These are phyloP conservation scores for Eimeria praecox DNA, from an alignment of 169 alveolate species.

Conservation along the genomic window DNA sequence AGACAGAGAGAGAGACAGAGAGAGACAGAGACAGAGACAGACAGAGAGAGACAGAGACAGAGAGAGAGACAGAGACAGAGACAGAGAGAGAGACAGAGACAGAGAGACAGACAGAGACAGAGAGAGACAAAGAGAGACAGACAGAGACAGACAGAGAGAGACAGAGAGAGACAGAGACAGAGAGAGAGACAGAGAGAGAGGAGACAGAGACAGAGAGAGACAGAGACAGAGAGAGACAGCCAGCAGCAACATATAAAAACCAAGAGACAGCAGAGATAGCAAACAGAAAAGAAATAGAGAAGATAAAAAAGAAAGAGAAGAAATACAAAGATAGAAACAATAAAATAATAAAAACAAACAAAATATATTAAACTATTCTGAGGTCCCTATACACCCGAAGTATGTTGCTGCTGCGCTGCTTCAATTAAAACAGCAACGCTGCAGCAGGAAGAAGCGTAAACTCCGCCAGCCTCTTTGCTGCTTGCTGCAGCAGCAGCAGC, in stretches of 20 bases:
- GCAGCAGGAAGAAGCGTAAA: neutral
- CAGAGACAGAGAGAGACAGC: neutral
- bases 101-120: slow-evolving; percentile 7
- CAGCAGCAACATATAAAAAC: neutral
- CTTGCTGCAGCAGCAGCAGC: slow-evolving; percentile 8
- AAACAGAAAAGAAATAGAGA: neutral
- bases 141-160: neutral
- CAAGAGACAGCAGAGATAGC: no score
- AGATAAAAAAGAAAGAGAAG: neutral
- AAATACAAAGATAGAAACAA: neutral
- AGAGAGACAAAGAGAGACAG: neutral
- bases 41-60: no score
- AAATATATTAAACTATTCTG: no score
- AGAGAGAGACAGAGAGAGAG: neutral
- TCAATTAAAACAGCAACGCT: no score
- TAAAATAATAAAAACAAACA: no score
- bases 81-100: neutral
- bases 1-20: no score
- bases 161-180: neutral
- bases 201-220: neutral
- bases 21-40: no score
- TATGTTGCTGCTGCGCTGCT: no score
- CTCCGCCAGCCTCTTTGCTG: neutral
- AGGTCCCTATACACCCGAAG: no score
- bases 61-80: no score